Evolutionary conservation across 305 asterid species (phyloP), one percentile per base, ranked within the genome.

Genomic region (Solanum hybrid): DNA sequence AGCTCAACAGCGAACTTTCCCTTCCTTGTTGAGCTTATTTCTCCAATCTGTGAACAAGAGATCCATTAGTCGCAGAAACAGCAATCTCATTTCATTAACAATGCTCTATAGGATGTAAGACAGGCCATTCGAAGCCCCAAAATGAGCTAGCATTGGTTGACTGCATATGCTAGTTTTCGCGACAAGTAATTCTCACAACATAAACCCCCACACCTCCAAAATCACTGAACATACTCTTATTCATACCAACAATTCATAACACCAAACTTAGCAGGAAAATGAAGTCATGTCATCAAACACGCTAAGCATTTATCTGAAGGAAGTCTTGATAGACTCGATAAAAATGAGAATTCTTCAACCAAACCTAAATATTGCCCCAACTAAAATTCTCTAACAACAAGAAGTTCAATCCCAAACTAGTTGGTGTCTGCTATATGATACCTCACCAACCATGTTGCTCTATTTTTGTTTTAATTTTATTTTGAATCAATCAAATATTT

Each of bases 1-100:
- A 96, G 96, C 92, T 97, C 98, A 73, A 96, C 97, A 10, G 93
- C 93, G 31, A 94, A 97, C 92, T 96, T 97, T 31, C 99, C 98
- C 92, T 94, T 97, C 90, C 91, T 94, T 24, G 99, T 96, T 32
- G 94, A 72, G 92, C 89, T 94, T 90, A 95, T 96, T 90, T 96
- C 97, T 88, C 98, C 99, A 29, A 97, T 92, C 99, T 96, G 93
- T 26, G 1, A 89, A 60, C 4, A 27, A 77, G 34, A 66, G 20
- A 29, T 29, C 20, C 71, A 56, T 71, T 22, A 89, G 35, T 29
- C 3, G 14, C 88, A 32, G 76, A 85, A 56, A 56, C 51, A 85
- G 17, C 31, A 80, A 80, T 37, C 17, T 20, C n/a, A 12, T 56
- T 56, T 56, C 76, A 51, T 85, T 4, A 85, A 64, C 1, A 84